Base-by-base conservation (phyloP, 495 filamentous ascomycete genomes). In the Tetracladium marchalianum region DNA sequence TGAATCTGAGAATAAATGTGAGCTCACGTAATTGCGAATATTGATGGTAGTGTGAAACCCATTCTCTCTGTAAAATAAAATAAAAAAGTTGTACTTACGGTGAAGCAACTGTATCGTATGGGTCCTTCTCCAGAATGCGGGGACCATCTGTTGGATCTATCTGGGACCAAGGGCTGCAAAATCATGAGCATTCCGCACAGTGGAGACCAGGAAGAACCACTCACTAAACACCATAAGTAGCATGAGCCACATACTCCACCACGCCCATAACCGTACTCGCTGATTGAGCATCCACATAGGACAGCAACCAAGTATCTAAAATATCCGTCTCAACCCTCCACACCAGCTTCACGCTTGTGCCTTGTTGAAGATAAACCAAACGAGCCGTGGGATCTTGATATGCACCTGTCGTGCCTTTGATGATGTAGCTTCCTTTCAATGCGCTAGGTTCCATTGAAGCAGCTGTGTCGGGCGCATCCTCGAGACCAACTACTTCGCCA, bases 271-370 rank as follows among this genome's bases (percentile, higher is more conserved):
- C 49, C 32, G 64, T 49, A 13, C 61, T 52, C 17, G 59, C 64
- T 32, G 57, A 55, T 8, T 49, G 51, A 10, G 70, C 70, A 39
- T 73, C 66, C 41, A 68, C 63, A 49, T 73, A 75, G 11, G 67
- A 66, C 34, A 75, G 47, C 24, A 75, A 62, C 67, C 68, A 75
- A 57, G 71, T 72, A 48, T 63, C 62, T 18, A 66, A 41, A 31
- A 72, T 51, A 41, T 75, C 69, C 0, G 71, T 72, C 56, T 73
- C 69, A 5, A 75, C 55, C 43, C 66, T 64, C 71, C 71, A 75
- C 0, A 67, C 63, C 18, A 72, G 57, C 22, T 27, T 27, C 7
- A 27, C 22, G 22, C 22, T 7, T 27, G 22, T 27, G 22, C 22
- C 22, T 27, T 27, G 22, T 27, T 27, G 22, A 36, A 70, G 60